A percentile compares a stretch with the other conserved stretches of the same genome.
phyloP scores from a whole-genome alignment of 2,329 filamentous ascomycete species.

The Hypoxylon sp. region DNA sequence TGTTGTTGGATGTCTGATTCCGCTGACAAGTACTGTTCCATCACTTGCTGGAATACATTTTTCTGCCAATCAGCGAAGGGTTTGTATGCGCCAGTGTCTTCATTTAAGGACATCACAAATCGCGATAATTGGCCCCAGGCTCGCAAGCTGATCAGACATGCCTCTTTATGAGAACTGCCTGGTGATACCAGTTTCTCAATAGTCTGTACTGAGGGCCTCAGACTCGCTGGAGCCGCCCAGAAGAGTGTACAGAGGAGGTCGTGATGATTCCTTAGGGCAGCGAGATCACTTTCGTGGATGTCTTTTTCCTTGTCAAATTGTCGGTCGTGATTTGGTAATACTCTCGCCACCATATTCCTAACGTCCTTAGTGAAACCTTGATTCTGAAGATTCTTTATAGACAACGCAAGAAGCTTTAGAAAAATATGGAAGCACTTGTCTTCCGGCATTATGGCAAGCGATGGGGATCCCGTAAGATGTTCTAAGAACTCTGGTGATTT shows the following conservation, averaged over 20 bases:
- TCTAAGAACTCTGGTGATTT: conserved; percentile 74
- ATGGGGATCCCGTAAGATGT: conserved; percentile 63
- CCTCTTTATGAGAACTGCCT: conserved; percentile 75
- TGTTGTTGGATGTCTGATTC: conserved; percentile 71
- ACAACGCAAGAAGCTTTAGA: conserved; percentile 73
- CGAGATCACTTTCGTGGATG: conserved; percentile 72
- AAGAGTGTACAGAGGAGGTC: conserved; percentile 77
- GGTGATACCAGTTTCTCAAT: conserved; percentile 73
- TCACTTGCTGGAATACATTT: conserved; percentile 69
- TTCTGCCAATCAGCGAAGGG: conserved; percentile 71
- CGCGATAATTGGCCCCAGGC: conserved; percentile 75
- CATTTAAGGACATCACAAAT: conserved; percentile 67
- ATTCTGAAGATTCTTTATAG: conserved; percentile 66
- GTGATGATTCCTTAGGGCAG: conserved; percentile 77
- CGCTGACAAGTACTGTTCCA: conserved; percentile 71
- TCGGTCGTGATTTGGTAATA: conserved; percentile 76
- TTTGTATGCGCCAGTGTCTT: conserved; percentile 60
- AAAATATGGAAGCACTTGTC: conserved; percentile 79
- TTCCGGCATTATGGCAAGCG: conserved; percentile 65
- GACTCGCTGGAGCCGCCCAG: conserved; percentile 71
- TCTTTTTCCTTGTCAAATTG: conserved; percentile 75
- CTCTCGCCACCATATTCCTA: conserved; percentile 72
- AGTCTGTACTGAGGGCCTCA: conserved; percentile 67
- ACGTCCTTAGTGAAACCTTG: conserved; percentile 70
- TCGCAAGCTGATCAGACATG: conserved; percentile 74